Evolutionary conservation across 345 rosid genomes (phyloP).

Genomic region (Brassica nigra): DNA sequence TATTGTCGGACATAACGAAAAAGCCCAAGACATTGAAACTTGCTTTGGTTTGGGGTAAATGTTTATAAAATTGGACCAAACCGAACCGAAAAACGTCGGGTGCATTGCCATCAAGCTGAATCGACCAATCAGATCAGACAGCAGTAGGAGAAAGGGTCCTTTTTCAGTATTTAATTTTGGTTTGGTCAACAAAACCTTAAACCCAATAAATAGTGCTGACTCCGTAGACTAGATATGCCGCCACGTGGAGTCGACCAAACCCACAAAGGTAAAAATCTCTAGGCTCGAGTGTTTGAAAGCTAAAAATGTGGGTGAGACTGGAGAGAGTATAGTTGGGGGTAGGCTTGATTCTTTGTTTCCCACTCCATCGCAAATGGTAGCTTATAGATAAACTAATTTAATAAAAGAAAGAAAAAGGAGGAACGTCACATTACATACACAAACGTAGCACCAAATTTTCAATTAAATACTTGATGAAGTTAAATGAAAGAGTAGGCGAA

Average conservation of each 20-base stretch:
- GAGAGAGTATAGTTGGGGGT: slow-evolving; percentile 25
- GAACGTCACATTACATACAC: slow-evolving; percentile 32
- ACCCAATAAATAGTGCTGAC: slow-evolving; percentile 5
- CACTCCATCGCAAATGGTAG: slow-evolving; percentile 26
- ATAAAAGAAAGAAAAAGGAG: slow-evolving; percentile 37
- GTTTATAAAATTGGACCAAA: neutral
- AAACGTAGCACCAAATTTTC: slow-evolving; percentile 37
- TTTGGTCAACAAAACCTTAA: slow-evolving; percentile 33
- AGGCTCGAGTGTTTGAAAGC: slow-evolving; percentile 2
- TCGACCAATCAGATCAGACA: slow-evolving; percentile 39
- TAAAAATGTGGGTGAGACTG: slow-evolving; percentile 27
- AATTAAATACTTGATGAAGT: slow-evolving; percentile 9
- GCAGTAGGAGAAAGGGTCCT: slow-evolving; percentile 8
- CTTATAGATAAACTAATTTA: neutral
- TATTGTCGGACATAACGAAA: neutral
- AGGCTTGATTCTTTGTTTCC: slow-evolving; percentile 42
- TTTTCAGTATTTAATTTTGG: neutral
- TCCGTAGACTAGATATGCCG: neutral
- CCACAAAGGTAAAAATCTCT: slow-evolving; percentile 13
- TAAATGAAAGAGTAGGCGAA: slow-evolving; percentile 39
- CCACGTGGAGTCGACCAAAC: slow-evolving; percentile 23
- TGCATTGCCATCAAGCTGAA: slow-evolving; percentile 24
- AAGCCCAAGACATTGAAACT: neutral
- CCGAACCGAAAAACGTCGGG: slow-evolving; percentile 18
- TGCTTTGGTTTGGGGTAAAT: neutral